Percentiles rank a stretch among this genome's conserved stretches.
Evolutionary conservation across 2,329 filamentous ascomycete species (phyloP).

Genomic region (Hypoxylon sp.): DNA sequence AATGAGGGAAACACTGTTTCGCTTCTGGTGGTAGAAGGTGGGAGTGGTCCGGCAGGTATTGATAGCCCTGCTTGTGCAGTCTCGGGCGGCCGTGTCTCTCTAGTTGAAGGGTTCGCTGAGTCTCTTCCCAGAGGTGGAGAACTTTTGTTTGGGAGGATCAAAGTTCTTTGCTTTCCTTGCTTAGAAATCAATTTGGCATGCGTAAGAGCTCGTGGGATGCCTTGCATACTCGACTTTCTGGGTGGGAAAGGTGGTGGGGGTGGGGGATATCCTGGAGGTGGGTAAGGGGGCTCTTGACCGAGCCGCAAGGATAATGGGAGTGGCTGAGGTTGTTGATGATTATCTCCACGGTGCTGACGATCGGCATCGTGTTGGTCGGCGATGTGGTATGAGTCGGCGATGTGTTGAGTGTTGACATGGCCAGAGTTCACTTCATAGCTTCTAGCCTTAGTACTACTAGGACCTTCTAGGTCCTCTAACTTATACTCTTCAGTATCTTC

Average conservation of each 20-base stretch:
- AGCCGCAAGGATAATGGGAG: not conserved
- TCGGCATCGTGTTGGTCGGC: not conserved
- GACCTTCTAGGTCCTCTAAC: not conserved
- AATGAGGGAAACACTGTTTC: conserved; percentile 13
- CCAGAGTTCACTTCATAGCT: not conserved
- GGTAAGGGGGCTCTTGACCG: conserved; percentile 4
- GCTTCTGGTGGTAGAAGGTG: not conserved
- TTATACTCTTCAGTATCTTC: not conserved
- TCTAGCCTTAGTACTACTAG: not conserved
- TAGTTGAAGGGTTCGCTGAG: not conserved
- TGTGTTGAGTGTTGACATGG: not conserved
- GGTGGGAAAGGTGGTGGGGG: conserved; percentile 5
- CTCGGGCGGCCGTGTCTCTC: not conserved
- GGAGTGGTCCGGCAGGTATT: not conserved
- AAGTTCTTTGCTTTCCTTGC: not conserved
- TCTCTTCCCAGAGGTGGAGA: not conserved
- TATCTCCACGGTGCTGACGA: not conserved
- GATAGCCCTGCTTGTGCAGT: not conserved
- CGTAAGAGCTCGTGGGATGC: not conserved
- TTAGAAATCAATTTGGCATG: not conserved
- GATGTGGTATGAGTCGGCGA: not conserved
- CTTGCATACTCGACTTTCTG: not conserved
- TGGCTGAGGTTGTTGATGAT: not conserved
- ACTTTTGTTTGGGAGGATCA: not conserved
- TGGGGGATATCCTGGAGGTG: conserved; percentile 15